Evolutionary conservation across 192 early-diverging fungal species (phyloP).

Genomic region (Coemansia sp.): DNA sequence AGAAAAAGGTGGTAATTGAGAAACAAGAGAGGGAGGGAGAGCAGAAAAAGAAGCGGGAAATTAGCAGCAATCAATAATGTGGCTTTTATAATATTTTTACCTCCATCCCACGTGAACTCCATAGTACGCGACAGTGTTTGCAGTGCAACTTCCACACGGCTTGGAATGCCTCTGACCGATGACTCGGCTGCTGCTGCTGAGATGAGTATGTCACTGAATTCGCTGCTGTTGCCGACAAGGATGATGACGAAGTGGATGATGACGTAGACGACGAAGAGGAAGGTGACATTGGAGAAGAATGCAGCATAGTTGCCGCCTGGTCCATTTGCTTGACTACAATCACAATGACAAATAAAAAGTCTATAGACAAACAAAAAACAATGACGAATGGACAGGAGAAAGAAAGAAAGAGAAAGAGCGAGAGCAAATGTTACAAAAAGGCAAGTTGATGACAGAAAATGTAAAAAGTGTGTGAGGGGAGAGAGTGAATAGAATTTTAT

Average conservation of each 20-base stretch:
- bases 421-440: neutral
- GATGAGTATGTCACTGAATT: neutral
- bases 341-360: neutral
- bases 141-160: slow-evolving; percentile 54
- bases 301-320: neutral
- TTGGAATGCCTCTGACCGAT: slow-evolving; percentile 43
- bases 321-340: neutral
- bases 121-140: slow-evolving; percentile 47
- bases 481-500: neutral
- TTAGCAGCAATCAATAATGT: neutral
- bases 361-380: neutral
- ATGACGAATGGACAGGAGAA: neutral
- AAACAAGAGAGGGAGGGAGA: neutral
- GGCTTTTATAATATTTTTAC: slow-evolving; percentile 2
- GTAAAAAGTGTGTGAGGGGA: neutral
- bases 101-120: slow-evolving; percentile 58
- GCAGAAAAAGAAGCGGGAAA: slow-evolving; percentile 3
- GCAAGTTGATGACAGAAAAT: neutral
- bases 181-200: neutral
- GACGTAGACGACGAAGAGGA: neutral
- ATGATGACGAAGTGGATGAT: neutral
- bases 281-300: neutral
- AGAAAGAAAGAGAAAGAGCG: neutral
- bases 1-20: neutral
- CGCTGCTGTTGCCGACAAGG: neutral